Base-by-base conservation (phyloP, 768 basidiomycete genomes). In the Phaeotremella skinneri region DNA sequence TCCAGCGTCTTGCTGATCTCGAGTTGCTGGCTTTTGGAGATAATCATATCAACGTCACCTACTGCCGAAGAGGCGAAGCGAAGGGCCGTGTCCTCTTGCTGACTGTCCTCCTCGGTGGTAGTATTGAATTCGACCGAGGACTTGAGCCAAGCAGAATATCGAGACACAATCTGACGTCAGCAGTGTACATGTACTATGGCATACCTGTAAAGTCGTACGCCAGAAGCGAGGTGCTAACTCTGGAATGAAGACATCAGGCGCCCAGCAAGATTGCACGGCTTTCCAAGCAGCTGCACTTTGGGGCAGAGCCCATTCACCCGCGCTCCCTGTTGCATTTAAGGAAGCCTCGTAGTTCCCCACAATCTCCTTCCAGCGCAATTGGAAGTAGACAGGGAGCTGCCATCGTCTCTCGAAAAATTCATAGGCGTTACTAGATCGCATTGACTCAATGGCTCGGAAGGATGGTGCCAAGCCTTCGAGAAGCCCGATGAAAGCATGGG, bases 381-480 rank as follows among this genome's bases (percentile, higher is more conserved):
- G 96, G 75, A 94, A 98, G 74, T 98, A 98, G 7, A 98, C 88
- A 1, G 91, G 89, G 2, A 99, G 82, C 73, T 98, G 96, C 93
- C 96, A 99, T 32, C 91, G 83, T 60, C 84, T 82, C 70, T 88
- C 84, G 71, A 98, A 96, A 1, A 85, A 77, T 23, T 70, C 63
- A 73, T 86, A 94, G 2, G 85, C 80, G 0, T 85, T 83, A 73
- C 91, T 88, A 3, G 79, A 71, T 2, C 90, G 84, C 83, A 97
- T 86, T 2, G 81, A 79, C 59, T 85, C 80, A 7, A 93, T 82
- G 2, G 89, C 83, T 27, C 82, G 80, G 16, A 82, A 76, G 2
- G 90, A 89, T 0, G 92, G 90, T 0, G 90, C 87, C 14, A 93
- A 80, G 45, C 84, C 82, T 73, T 97, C 93, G 21, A 98, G 80